A percentile compares a stretch with the other conserved stretches of the same genome.
These are phyloP conservation scores for Rhizopogon parksii DNA, from an alignment of 1,284 basidiomycete genomes.

Conservation along the genomic window DNA sequence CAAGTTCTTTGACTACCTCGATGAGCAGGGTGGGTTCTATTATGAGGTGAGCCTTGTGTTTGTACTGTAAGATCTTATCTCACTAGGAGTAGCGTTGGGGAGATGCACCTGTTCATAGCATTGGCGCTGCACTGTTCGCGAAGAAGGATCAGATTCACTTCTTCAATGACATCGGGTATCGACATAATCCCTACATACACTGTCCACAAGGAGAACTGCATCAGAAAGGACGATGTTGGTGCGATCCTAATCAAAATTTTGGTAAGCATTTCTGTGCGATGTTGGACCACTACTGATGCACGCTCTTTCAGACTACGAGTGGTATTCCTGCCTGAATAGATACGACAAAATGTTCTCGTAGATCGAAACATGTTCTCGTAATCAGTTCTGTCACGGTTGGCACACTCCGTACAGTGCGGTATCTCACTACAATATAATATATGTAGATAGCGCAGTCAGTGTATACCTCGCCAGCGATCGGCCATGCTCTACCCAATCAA, in stretches of 20 bases:
- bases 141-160: constrained; percentile 79
- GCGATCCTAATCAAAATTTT: constrained; percentile 55
- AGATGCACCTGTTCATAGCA: constrained; percentile 86
- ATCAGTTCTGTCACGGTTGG: not conserved
- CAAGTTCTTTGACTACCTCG: constrained; percentile 83
- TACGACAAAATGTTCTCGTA: constrained; percentile 56
- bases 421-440: not conserved
- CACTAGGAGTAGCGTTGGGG: constrained; percentile 62
- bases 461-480: not conserved
- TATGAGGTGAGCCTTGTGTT: constrained; percentile 55
- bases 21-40: constrained; percentile 85
- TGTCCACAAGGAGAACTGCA: constrained; percentile 61
- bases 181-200: constrained; percentile 77
- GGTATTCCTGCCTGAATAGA: constrained; percentile 73
- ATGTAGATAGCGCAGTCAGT: not conserved
- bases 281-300: constrained; percentile 4
- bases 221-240: constrained; percentile 61
- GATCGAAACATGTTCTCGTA: not conserved
- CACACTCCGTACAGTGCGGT: too few relatives aligned
- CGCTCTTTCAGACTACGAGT: constrained; percentile 54
- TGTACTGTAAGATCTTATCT: constrained; percentile 4
- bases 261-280: constrained; percentile 33
- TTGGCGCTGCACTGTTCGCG: constrained; percentile 79
- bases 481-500: not conserved
- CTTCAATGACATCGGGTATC: constrained; percentile 60